These are phyloP conservation scores for Aegilops bicornis DNA, from an alignment of 176 grass and related monocot species.

Conservation along the genomic window DNA sequence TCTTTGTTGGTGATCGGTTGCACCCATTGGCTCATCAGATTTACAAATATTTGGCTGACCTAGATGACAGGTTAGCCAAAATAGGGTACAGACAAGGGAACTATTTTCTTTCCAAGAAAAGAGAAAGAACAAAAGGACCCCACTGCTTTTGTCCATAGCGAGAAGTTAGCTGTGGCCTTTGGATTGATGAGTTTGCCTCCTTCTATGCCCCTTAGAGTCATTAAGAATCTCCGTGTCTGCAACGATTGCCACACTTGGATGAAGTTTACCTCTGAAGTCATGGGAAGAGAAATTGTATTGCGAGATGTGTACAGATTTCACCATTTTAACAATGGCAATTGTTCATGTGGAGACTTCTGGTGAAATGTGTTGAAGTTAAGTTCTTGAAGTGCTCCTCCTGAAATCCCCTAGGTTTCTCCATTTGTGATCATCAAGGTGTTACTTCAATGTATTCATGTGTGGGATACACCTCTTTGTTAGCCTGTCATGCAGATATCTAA, in stretches of 20 bases:
- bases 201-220: constrained; percentile 55
- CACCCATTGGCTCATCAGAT: constrained; percentile 52
- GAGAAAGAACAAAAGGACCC: constrained; percentile 58
- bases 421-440: background rate
- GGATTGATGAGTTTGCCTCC: constrained; percentile 46
- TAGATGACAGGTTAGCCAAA: constrained; percentile 51
- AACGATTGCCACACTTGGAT: constrained; percentile 70
- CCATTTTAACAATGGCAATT: constrained; percentile 60
- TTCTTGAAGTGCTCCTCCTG: background rate
- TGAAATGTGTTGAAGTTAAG: constrained; percentile 27
- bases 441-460: constrained; percentile 3
- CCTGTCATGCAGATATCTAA: background rate
- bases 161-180: constrained; percentile 71
- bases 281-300: constrained; percentile 52
- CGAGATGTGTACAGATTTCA: constrained; percentile 77
- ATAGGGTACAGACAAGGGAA: constrained; percentile 64
- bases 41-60: constrained; percentile 43
- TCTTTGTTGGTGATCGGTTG: constrained; percentile 65
- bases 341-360: constrained; percentile 78
- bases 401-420: background rate
- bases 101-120: constrained; percentile 50
- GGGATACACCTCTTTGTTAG: background rate
- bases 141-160: constrained; percentile 47
- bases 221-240: constrained; percentile 75
- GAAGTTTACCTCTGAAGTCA: constrained; percentile 51